Evolutionary conservation across 2,329 filamentous ascomycete species (phyloP).

Genomic region (Diatrype stigma): DNA sequence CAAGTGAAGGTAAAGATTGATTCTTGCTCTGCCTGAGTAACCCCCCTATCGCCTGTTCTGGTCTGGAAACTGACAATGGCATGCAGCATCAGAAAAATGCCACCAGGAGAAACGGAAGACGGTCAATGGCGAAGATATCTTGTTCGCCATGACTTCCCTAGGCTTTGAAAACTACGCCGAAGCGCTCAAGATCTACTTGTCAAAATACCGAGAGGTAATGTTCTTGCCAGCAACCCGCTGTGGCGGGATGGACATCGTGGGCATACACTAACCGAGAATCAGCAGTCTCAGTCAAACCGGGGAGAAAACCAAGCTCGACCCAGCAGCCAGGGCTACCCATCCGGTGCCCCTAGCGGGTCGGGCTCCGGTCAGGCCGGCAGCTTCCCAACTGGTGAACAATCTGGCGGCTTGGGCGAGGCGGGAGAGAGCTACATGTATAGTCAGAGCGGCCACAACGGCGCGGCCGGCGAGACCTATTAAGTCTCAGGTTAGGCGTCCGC

Average conservation of each 20-base stretch:
- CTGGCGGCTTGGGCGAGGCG: constrained; percentile 39
- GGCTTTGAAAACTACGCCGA: constrained; percentile 99
- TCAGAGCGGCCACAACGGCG: constrained; percentile 55
- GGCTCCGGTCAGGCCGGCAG: constrained; percentile 15
- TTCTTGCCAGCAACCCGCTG: constrained; percentile 4
- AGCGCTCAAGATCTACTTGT: constrained; percentile 95
- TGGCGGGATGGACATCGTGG: constrained; percentile 3
- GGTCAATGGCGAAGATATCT: constrained; percentile 96
- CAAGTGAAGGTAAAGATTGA: constrained; percentile 78
- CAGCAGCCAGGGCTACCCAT: constrained; percentile 48
- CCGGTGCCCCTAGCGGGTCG: constrained; percentile 36
- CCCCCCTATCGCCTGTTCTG: constrained; percentile 8
- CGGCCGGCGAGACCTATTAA: constrained; percentile 51
- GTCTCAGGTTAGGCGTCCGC: constrained; percentile 13
- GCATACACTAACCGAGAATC: constrained; percentile 32
- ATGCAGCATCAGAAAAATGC: constrained; percentile 91
- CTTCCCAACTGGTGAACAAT: constrained; percentile 42
- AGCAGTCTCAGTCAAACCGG: constrained; percentile 76
- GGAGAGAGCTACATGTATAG: constrained; percentile 49
- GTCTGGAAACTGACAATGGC: constrained; percentile 18
- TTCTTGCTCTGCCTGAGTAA: neutral
- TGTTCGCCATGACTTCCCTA: constrained; percentile 98
- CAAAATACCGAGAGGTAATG: constrained; percentile 94
- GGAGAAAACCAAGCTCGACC: constrained; percentile 52
- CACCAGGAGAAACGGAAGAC: constrained; percentile 99